Evolutionary conservation across 2,329 filamentous ascomycete species (phyloP), one percentile per base, ranked within the genome.

Genomic region (Botrytis fabae): DNA sequence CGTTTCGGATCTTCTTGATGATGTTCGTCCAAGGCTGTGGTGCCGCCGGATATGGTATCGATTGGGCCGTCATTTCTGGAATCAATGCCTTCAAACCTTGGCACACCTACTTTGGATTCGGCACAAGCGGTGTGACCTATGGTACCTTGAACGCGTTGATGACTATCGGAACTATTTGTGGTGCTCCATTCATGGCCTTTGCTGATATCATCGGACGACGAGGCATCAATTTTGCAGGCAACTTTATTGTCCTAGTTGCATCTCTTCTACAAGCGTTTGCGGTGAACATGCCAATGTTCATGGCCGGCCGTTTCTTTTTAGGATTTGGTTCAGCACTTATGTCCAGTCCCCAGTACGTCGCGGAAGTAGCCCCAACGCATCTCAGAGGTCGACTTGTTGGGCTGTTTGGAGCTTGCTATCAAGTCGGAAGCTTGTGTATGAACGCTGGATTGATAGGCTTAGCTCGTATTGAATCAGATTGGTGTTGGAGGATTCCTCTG

Each of bases 181-280:
- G 86, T 28, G 83, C 86, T 5, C 86, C 85, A 0, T 85, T 88
- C 65, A 82, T 86, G 70, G 82, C 83, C 10, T 81, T 87, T 12
- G 83, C 85, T 74, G 86, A 87, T 78, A 81, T 86, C 12, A 84
- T 87, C 75, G 86, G 86, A 62, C 83, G 86, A 71, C 84, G 86
- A 73, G 85, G 84, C 9, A 81, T 85, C 78, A 85, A 84, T 74
- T 85, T 85, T 66, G 65, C 82, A 16, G 85, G 85, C 5, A 86
- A 85, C 66, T 73, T 78, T 35, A 80, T 86, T 62, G 83, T 85
- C n/a, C 79, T 85, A 44, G 75, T 83, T n/a, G 83, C 84, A 8
- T 82, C 83, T 22, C 32, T 83, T 16, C 59, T 78, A 40, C 76
- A 78, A 75, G 77, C 72, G 7, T 77, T 75, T 62, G 64, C 78